Base-by-base conservation (phyloP, 2,329 filamentous ascomycete genomes). In the Penicillium sp. region DNA sequence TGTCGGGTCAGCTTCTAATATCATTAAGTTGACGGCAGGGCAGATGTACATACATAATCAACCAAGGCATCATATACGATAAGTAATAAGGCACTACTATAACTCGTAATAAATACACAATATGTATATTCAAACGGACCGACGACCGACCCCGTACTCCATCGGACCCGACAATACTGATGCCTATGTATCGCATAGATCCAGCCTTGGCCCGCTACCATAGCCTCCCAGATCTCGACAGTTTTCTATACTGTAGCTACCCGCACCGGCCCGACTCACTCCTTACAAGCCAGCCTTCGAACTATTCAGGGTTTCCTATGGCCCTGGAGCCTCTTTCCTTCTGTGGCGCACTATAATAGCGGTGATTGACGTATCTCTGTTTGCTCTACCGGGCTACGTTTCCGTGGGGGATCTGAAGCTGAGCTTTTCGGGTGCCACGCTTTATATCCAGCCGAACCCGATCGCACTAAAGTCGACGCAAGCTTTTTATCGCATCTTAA, bases 341-440 rank as follows among this genome's bases (percentile, higher is more conserved):
- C 49, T 43, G 49, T 50, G 49, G 53, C 53, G 16, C 38, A 7
- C 27, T 44, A 25, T 28, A 46, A 42, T 53, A 53, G 51, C 43
- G 47, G 24, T 36, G n/a, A 20, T 42, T 50, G 43, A 46, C 43
- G 48, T 22, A 46, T 13, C 27, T 28, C 39, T 9, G 16, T 43
- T 18, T 38, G 11, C 18, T 35, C 22, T 22, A 20, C 16, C 11
- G 14, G 14, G 14, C 36, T 22, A 28, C 4, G 24, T 9, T 35
- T n/a, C 31, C 31, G 31, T n/a, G 18, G n/a, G 9, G 8, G 14
- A 35, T 35, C 31, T 10, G n/a, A 18, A 8, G n/a, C n/a, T 35
- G 2, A 35, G 31, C n/a, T 18, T 27, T 22, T 13, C 8, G 38
- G 18, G 18, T 5, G 38, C 24, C 24, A 43, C n/a, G 22, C 3